Evolutionary conservation across 2,329 filamentous ascomycete species (phyloP).

Genomic region (Trichoderma sp.): DNA sequence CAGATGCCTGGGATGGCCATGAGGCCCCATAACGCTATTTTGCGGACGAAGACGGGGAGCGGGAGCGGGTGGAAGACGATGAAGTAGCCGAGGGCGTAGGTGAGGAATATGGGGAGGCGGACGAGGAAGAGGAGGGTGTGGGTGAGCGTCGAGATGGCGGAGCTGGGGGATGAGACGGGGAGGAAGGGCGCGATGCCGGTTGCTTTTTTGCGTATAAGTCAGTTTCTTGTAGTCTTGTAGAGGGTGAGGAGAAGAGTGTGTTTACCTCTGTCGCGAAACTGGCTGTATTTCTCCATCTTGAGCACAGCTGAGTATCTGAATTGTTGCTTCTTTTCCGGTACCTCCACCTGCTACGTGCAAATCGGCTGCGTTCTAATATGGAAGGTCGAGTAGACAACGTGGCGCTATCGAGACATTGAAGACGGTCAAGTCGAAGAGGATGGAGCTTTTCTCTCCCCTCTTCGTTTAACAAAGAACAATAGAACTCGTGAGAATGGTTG

Average conservation of each 20-base stretch:
- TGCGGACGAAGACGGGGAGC: conserved; percentile 61
- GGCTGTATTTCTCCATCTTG: conserved; percentile 89
- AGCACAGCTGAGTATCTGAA: background rate
- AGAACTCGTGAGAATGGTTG: too few species aligned
- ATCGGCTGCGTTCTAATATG: background rate
- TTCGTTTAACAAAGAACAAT: background rate
- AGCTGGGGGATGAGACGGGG: conserved; percentile 66
- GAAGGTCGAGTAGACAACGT: background rate
- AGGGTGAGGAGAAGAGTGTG: too few species aligned
- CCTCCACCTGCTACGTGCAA: background rate
- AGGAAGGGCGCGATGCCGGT: conserved; percentile 97
- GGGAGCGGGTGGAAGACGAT: conserved; percentile 79
- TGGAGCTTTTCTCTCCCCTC: conserved; percentile 9
- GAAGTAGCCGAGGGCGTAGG: conserved; percentile 69
- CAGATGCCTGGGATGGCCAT: conserved; percentile 88
- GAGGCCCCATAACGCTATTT: conserved; percentile 82
- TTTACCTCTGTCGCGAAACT: conserved; percentile 84
- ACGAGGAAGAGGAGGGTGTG: conserved; percentile 73
- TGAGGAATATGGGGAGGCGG: conserved; percentile 74
- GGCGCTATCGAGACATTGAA: conserved; percentile 21
- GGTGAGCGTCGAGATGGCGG: conserved; percentile 60
- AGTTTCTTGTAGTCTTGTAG: background rate
- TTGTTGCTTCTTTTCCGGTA: background rate
- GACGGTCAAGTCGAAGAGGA: background rate
- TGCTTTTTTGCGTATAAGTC: conserved; percentile 49